Conservation (phyloP, 768 basidiomycete genomes). For the Galerina marginata region DNA sequence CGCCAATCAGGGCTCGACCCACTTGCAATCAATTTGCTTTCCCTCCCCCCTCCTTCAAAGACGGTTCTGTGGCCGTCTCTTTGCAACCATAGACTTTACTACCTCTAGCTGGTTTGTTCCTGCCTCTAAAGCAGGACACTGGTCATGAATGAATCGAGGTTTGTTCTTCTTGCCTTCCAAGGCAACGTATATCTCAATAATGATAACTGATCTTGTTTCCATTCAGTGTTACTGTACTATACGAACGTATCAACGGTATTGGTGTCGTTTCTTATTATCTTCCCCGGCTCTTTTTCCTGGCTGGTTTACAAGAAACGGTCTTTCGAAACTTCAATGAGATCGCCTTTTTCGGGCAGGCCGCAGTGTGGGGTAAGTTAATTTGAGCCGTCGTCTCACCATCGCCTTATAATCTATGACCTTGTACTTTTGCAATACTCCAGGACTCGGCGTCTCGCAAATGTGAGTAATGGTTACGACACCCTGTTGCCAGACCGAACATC, state of each 20-base stretch:
- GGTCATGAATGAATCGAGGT: too few relatives aligned
- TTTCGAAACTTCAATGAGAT: conserved; percentile 1
- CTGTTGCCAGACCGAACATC: neutral
- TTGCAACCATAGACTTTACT: too few relatives aligned
- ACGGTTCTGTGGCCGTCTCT: too few relatives aligned
- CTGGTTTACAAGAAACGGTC: neutral
- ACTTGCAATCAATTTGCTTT: too few relatives aligned
- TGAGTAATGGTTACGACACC: neutral
- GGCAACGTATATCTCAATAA: too few relatives aligned
- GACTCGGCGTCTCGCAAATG: conserved; percentile 2
- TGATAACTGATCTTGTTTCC: too few relatives aligned
- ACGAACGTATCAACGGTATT: neutral
- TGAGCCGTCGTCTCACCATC: neutral
- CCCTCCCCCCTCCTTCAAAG: too few relatives aligned
- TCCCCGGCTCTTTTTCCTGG: conserved; percentile 3
- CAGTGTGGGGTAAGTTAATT: neutral
- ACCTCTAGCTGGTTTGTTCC: too few relatives aligned
- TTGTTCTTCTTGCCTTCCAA: too few relatives aligned
- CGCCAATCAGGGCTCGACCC: too few relatives aligned
- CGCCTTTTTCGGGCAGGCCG: neutral
- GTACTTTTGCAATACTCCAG: neutral
- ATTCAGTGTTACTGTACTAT: too few relatives aligned
- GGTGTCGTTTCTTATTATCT: conserved; percentile 2
- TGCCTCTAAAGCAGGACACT: too few relatives aligned
- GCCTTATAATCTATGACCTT: neutral